Evolutionary conservation across 176 grass and related monocot species (phyloP).

Genomic region (Zoysia japonica): DNA sequence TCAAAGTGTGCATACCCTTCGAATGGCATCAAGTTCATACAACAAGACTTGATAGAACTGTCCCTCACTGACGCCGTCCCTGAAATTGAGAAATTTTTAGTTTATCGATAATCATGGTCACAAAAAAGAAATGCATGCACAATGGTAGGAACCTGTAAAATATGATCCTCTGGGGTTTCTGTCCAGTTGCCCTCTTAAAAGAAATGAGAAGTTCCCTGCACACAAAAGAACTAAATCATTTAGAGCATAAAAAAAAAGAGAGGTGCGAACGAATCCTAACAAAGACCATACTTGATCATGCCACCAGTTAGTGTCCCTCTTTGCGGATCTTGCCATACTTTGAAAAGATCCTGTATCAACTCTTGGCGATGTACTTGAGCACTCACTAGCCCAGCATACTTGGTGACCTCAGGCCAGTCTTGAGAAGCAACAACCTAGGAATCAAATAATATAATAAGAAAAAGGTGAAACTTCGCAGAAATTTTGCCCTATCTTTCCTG

Average conservation of each 20-base stretch:
- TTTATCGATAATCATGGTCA: neutral
- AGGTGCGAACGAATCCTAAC: conserved; percentile 1
- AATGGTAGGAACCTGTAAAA: conserved; percentile 77
- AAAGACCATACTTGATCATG: conserved; percentile 79
- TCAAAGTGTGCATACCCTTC: conserved; percentile 60
- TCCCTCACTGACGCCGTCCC: conserved; percentile 90
- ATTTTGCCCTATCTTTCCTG: neutral
- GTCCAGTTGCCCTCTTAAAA: conserved; percentile 85
- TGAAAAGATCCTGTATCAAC: conserved; percentile 90
- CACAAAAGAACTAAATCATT: conserved; percentile 17
- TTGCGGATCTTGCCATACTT: conserved; percentile 88
- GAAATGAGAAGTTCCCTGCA: conserved; percentile 91
- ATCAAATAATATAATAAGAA: neutral
- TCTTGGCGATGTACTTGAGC: conserved; percentile 91
- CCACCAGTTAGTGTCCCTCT: conserved; percentile 81
- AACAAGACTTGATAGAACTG: conserved; percentile 98
- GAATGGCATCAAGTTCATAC: conserved; percentile 92
- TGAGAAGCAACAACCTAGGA: conserved; percentile 90
- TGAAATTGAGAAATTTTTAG: conserved; percentile 42
- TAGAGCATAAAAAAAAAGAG: conserved; percentile 1
- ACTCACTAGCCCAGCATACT: conserved; percentile 83
- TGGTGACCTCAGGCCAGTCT: conserved; percentile 92
- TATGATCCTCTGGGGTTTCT: conserved; percentile 96
- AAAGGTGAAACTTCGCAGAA: neutral
- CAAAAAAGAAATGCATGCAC: neutral